Base-by-base conservation (phyloP, 305 asterid species). In the Fraxinus greggii region DNA sequence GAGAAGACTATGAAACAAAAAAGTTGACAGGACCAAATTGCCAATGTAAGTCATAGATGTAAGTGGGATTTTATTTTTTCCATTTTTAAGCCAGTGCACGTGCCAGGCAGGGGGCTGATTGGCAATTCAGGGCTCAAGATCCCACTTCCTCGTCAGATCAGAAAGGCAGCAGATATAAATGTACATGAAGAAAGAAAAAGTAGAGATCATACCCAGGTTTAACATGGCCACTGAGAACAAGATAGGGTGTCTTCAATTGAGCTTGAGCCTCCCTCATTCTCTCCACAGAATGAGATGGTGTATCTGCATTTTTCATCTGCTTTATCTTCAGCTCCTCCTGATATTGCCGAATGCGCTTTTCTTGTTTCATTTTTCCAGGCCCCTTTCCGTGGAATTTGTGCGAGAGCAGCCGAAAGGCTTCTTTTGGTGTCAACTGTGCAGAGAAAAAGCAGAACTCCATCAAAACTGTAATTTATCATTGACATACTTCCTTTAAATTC, bases 311-410 rank as follows among this genome's bases (percentile, higher is more conserved):
- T 81, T 90, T 91, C 98, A 95, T 95, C 90, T 90, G 97, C 87
- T 95, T 95, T 21, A 94, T 88, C 92, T 94, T 95, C 88, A 95
- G 84, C 82, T 95, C 99, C 88, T 94, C 97, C 54, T 88, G 92
- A 83, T 94, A 95, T 78, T 94, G 97, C 42, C 97, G 87, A 96
- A 94, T 91, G 67, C 97, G 93, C 90, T 95, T 95, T 83, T 95
- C 97, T 87, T 89, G 97, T 81, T 95, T 95, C 95, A 88, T 93
- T 89, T 95, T 95, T 74, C 99, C 98, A 48, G 99, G 99, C 7
- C 95, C 98, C 85, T 95, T 95, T 17, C 98, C 99, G 17, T 95
- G 99, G 86, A 95, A 95, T 88, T 89, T 95, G 86, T 95, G 98
- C 36, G 98, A 95, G 83, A 95, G 86, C 88, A 85, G 85, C 80